Evolutionary conservation across 768 basidiomycete species (phyloP).

Genomic region (Amanita pallidorosea): DNA sequence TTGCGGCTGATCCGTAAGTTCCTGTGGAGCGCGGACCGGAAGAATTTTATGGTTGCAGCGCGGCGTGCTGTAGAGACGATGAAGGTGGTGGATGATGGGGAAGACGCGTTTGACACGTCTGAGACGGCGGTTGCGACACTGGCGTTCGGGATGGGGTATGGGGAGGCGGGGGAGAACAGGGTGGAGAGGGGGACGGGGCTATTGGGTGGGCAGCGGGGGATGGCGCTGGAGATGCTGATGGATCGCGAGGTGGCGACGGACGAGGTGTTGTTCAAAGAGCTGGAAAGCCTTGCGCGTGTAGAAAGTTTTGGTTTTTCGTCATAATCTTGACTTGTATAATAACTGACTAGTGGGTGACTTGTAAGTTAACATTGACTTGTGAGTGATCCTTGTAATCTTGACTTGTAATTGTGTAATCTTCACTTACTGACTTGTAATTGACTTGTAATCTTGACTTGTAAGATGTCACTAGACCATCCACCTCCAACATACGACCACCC

Average conservation of each 20-base stretch:
- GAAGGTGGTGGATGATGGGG: slow-evolving; percentile 68
- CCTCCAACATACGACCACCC: slow-evolving; percentile 11
- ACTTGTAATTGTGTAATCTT: too few species aligned
- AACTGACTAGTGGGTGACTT: too few species aligned
- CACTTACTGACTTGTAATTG: too few species aligned
- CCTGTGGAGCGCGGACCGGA: slow-evolving; percentile 40
- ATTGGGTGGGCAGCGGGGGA: slow-evolving; percentile 60
- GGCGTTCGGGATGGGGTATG: slow-evolving; percentile 80
- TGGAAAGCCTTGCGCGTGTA: slow-evolving; percentile 70
- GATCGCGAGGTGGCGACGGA: slow-evolving; percentile 52
- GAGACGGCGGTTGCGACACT: slow-evolving; percentile 50
- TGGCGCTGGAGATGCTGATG: slow-evolving; percentile 65
- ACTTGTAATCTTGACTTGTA: too few species aligned
- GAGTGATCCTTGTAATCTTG: too few species aligned
- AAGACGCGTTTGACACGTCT: slow-evolving; percentile 63
- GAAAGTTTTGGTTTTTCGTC: slow-evolving; percentile 29
- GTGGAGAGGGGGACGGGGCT: slow-evolving; percentile 68
- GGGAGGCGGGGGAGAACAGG: slow-evolving; percentile 55
- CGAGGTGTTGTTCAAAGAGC: slow-evolving; percentile 61
- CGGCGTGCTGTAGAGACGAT: slow-evolving; percentile 67
- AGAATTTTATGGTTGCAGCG: slow-evolving; percentile 42
- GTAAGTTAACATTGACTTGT: too few species aligned
- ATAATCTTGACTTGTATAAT: too few species aligned
- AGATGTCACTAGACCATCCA: neutral
- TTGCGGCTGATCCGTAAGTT: slow-evolving; percentile 62